Percentiles rank a stretch among this genome's conserved stretches.
These are phyloP conservation scores for Kodamaea laetipori DNA, from an alignment of 805 yeast genomes.

Conservation along the genomic window DNA sequence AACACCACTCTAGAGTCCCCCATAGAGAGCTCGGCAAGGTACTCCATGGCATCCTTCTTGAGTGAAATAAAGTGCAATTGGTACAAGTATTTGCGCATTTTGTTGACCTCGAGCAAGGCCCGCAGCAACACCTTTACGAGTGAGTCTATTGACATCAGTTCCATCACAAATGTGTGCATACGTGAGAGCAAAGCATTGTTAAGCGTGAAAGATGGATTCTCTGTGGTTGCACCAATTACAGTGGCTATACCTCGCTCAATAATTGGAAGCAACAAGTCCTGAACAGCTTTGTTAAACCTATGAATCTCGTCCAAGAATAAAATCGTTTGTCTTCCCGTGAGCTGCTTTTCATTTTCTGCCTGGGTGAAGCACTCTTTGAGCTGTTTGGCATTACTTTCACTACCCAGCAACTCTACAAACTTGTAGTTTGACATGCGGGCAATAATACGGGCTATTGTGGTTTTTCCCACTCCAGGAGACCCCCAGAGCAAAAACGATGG, in stretches of 20 bases:
- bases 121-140: slow-evolving; percentile 36
- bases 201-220: slow-evolving; percentile 58
- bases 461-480: slow-evolving; percentile 48
- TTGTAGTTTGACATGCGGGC: slow-evolving; percentile 32
- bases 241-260: slow-evolving; percentile 43
- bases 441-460: slow-evolving; percentile 43
- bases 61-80: slow-evolving; percentile 54
- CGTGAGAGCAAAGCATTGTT: slow-evolving; percentile 46
- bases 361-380: slow-evolving; percentile 37
- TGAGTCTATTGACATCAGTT: slow-evolving; percentile 35
- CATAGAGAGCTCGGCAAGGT: slow-evolving; percentile 70
- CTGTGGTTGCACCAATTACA: slow-evolving; percentile 54
- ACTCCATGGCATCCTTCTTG: slow-evolving; percentile 57
- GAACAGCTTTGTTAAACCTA: slow-evolving; percentile 45
- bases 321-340: slow-evolving; percentile 36
- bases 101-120: slow-evolving; percentile 52
- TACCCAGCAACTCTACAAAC: slow-evolving; percentile 44
- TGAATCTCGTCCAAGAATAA: slow-evolving; percentile 48
- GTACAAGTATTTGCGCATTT: slow-evolving; percentile 55
- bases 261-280: slow-evolving; percentile 44
- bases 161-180: slow-evolving; percentile 48
- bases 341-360: slow-evolving; percentile 38
- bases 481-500: slow-evolving; percentile 49
- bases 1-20: slow-evolving; percentile 91
- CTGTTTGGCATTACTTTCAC: slow-evolving; percentile 38